phyloP scores from a whole-genome alignment of 257 asterid species.

The Cruciata laevipes region DNA sequence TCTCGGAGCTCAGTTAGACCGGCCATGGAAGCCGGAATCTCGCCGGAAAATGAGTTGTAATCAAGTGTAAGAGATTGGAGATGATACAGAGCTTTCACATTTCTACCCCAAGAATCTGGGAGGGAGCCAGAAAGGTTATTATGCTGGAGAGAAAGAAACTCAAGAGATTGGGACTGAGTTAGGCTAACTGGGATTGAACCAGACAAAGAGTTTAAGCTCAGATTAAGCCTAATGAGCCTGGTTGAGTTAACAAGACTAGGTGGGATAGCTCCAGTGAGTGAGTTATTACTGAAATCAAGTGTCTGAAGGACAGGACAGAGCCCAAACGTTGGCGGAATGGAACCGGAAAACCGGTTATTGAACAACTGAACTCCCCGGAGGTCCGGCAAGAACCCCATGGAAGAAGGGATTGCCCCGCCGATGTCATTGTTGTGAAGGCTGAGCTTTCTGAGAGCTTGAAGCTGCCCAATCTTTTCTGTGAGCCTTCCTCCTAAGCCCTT shows the following conservation, averaged over 20 bases:
- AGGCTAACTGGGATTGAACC: conserved; percentile 59
- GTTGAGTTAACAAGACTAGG: conserved; percentile 49
- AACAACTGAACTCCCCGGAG: conserved; percentile 85
- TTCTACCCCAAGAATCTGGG: conserved; percentile 57
- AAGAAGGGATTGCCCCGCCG: conserved; percentile 62
- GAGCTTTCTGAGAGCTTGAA: conserved; percentile 75
- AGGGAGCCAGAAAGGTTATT: conserved; percentile 64
- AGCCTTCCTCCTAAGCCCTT: conserved; percentile 66
- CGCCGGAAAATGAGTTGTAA: conserved; percentile 48
- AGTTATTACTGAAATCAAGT: conserved; percentile 68
- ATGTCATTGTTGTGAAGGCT: conserved; percentile 87
- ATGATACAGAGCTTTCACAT: conserved; percentile 25
- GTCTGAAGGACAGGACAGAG: conserved; percentile 66
- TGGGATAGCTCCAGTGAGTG: conserved; percentile 60
- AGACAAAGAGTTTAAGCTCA: conserved; percentile 64
- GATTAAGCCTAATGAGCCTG: conserved; percentile 61
- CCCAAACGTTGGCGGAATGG: conserved; percentile 75
- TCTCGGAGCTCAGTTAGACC: conserved; percentile 27
- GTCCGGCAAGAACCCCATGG: conserved; percentile 65
- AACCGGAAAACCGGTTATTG: conserved; percentile 68
- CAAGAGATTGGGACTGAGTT: conserved; percentile 44
- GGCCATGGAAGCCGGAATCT: conserved; percentile 41
- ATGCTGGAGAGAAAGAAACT: conserved; percentile 48
- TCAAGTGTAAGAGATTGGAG: conserved; percentile 49
- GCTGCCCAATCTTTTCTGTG: conserved; percentile 67